Evolutionary conservation across 2,329 filamentous ascomycete species (phyloP), one percentile per base, ranked within the genome.

Genomic region (Cyphellophora attinorum): DNA sequence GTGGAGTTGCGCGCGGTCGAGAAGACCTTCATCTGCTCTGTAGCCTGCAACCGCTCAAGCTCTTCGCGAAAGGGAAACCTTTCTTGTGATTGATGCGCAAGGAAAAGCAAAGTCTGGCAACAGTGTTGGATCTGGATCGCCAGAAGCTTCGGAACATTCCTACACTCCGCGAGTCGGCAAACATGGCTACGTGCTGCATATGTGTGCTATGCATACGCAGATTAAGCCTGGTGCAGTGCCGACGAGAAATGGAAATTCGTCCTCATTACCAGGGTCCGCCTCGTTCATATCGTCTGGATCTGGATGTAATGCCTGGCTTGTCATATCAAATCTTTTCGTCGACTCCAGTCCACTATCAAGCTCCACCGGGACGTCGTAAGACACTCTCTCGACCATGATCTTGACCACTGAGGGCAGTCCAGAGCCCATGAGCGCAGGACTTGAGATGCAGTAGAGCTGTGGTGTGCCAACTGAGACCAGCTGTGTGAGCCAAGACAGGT

Each of bases 21-120:
- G 18, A 38, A 35, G 11, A 41, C 14, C 27, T 41, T 35, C 11
- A 41, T 38, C 31, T 38, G 35, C 14, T 35, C 35, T 27, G 17
- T 38, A 14, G 28, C 32, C 11, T 38, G 35, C 31, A 34, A 38
- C 14, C 38, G 31, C 29, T 35, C 19, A n/a, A 41, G 39, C 23
- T 41, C 39, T 14, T 41, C 31, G 13, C 38, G 35, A 29, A 38
- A 41, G 4, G 39, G 35, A 2, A 41, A 35, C 12, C 35, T 35
- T 14, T 38, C 35, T 15, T 33, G 31, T 11, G 39, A 38, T 28
- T 41, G 39, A n/a, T 31, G 21, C 10, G 35, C 39, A 12, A 41
- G 32, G 21, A 41, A 41, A 10, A 41, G 27, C n/a, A 41, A 35
- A 19, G 37, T 41, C 18, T 35, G 37, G 19, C 39, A n/a, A 41